A percentile compares a stretch with the other conserved stretches of the same genome.
These are phyloP conservation scores for Berkeleyomyces rouxiae DNA, from an alignment of 2,329 filamentous ascomycete species.

Conservation along the genomic window DNA sequence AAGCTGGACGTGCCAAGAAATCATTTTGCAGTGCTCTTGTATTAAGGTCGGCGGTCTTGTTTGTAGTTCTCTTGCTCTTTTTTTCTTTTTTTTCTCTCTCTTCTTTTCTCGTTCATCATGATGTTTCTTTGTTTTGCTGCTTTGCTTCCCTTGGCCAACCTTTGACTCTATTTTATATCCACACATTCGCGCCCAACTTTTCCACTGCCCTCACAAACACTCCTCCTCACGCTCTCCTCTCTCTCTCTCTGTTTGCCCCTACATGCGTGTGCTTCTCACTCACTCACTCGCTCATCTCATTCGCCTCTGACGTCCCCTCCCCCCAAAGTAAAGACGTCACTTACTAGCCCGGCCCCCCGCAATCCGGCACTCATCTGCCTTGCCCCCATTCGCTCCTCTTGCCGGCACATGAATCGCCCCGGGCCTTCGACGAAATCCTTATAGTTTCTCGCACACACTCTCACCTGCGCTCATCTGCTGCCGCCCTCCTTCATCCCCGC, in stretches of 20 bases:
- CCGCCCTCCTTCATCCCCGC: not conserved
- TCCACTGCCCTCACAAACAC: not conserved
- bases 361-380: not conserved
- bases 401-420: not conserved
- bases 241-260: not conserved
- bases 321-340: not conserved
- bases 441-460: not conserved
- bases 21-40: not conserved
- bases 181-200: not conserved
- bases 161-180: not conserved
- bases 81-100: not conserved
- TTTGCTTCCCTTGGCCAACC: not conserved
- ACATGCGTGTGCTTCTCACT: not conserved
- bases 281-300: not conserved
- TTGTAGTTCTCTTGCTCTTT: not conserved
- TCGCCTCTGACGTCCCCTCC: not conserved
- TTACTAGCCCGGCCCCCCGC: not conserved
- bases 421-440: not conserved
- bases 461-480: not conserved
- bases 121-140: not conserved
- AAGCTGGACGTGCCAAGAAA: constrained; percentile 10
- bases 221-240: not conserved
- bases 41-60: not conserved
- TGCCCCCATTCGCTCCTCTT: not conserved
- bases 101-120: constrained; percentile 1